Conservation (phyloP, 2,329 filamentous ascomycete genomes). For the Cladorrhinum sp. region DNA sequence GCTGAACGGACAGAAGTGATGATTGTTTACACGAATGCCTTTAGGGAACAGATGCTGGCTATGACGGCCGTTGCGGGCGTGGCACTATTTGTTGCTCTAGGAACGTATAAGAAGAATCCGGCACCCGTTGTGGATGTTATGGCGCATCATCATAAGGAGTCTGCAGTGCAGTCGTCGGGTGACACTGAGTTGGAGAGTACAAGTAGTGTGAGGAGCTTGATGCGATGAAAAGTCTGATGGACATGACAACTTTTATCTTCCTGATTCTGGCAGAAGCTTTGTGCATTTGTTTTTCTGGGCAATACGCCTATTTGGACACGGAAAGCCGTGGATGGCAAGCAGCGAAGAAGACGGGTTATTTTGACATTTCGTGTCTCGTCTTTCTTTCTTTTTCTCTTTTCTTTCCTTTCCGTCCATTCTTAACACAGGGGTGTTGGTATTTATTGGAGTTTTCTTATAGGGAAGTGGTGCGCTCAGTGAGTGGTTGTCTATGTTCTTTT, state of each 20-base stretch:
- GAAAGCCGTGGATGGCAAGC: too few species aligned
- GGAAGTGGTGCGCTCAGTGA: too few species aligned
- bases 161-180: slow-evolving; percentile 1
- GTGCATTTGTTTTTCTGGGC: neutral
- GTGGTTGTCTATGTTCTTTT: too few species aligned
- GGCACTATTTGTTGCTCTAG: slow-evolving; percentile 16
- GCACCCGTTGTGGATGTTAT: slow-evolving; percentile 21
- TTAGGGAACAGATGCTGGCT: slow-evolving; percentile 22
- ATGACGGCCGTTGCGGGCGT: slow-evolving; percentile 20
- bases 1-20: slow-evolving; percentile 13
- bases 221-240: slow-evolving; percentile 12
- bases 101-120: slow-evolving; percentile 19
- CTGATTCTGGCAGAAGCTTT: neutral
- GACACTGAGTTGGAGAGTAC: slow-evolving; percentile 25
- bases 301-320: too few species aligned
- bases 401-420: too few species aligned
- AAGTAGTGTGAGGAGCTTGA: slow-evolving; percentile 24
- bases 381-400: too few species aligned
- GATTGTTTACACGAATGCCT: slow-evolving; percentile 21
- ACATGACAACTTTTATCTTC: neutral
- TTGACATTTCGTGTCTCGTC: too few species aligned
- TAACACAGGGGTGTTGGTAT: too few species aligned
- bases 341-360: too few species aligned
- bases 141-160: slow-evolving; percentile 23
- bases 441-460: too few species aligned